Evolutionary conservation across 306 rosid genomes (phyloP).

Genomic region (cucumber (Cucumis sativus)): DNA sequence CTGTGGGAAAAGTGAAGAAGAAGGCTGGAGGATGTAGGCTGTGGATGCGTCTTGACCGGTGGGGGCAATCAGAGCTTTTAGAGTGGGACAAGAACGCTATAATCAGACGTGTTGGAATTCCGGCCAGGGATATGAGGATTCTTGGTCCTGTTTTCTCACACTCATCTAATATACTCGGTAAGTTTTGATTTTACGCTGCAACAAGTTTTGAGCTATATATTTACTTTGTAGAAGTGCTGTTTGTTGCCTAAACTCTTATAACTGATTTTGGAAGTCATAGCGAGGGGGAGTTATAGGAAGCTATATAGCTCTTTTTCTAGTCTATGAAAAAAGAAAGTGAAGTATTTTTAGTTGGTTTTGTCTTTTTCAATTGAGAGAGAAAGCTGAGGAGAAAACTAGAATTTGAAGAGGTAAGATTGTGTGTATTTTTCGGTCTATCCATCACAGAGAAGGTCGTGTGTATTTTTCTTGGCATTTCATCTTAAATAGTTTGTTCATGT

Average conservation of each 20-base stretch:
- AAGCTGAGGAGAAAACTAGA: background rate
- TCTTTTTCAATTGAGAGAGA: background rate
- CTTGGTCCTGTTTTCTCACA: constrained; percentile 94
- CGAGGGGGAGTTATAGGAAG: background rate
- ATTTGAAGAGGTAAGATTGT: background rate
- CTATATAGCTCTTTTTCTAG: background rate
- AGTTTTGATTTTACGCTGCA: background rate
- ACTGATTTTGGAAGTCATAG: background rate
- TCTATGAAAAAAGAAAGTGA: background rate
- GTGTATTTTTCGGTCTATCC: background rate
- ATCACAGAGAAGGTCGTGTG: background rate
- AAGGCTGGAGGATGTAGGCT: constrained; percentile 70
- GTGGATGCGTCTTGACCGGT: constrained; percentile 79
- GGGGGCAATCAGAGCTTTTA: constrained; percentile 62
- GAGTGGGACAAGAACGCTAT: constrained; percentile 82
- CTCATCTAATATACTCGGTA: constrained; percentile 91
- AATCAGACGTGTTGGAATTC: constrained; percentile 63
- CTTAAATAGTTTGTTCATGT: background rate
- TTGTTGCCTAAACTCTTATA: background rate
- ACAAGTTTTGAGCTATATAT: background rate
- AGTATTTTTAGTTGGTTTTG: background rate
- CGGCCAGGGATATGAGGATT: constrained; percentile 76
- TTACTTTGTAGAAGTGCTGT: background rate
- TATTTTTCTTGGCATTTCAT: background rate
- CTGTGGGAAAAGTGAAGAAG: constrained; percentile 55